A percentile compares a stretch with the other conserved stretches of the same genome.
These are phyloP conservation scores for Mycena albidolilacea DNA, from an alignment of 768 basidiomycete species.

Conservation along the genomic window DNA sequence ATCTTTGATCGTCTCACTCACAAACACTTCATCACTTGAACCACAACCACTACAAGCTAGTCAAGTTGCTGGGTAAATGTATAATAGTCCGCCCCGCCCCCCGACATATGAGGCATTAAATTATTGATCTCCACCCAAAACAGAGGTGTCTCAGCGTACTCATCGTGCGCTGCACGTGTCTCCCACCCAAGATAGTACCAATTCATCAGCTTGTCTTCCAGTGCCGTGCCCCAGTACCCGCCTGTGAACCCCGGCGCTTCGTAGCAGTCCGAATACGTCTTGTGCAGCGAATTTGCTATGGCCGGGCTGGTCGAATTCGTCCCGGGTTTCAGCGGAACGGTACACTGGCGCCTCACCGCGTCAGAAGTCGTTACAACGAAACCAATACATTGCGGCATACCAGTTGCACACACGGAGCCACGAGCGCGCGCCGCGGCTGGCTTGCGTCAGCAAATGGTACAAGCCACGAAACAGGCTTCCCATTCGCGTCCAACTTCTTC, in stretches of 20 bases:
- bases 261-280: conserved; percentile 34
- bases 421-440: conserved; percentile 22
- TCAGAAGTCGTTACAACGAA: background rate
- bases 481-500: conserved; percentile 13
- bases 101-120: conserved; percentile 18
- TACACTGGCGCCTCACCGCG: conserved; percentile 8
- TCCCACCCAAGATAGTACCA: conserved; percentile 36
- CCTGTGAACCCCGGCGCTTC: conserved; percentile 31
- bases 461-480: conserved; percentile 23
- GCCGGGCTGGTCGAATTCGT: background rate
- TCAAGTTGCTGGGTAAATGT: conserved; percentile 31
- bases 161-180: conserved; percentile 18
- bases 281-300: conserved; percentile 25
- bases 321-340: conserved; percentile 17
- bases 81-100: conserved; percentile 22
- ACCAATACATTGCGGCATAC: background rate
- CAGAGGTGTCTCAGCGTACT: conserved; percentile 26
- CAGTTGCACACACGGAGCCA: conserved; percentile 26
- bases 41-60: background rate
- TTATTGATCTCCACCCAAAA: conserved; percentile 34
- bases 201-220: conserved; percentile 22
- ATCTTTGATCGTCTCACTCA: too few species aligned
- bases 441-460: conserved; percentile 25
- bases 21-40: background rate
- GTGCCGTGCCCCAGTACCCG: conserved; percentile 34